Conservation (phyloP, 805 yeast species). For the Clavispora vitiphila region DNA sequence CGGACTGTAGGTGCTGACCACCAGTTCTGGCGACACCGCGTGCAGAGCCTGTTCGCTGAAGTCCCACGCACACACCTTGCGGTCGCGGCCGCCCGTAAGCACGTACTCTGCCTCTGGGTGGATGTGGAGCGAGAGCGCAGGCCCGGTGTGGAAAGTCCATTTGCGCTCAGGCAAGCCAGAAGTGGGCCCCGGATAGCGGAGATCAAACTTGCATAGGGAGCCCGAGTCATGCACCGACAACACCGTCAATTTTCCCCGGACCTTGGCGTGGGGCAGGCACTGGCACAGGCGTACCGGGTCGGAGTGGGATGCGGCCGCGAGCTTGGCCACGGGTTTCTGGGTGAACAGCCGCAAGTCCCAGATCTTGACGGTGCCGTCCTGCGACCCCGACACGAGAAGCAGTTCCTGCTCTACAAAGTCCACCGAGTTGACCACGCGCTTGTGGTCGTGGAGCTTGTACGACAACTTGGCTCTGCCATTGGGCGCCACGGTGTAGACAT, state of each 20-base stretch:
- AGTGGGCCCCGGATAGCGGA: slow-evolving; percentile 36
- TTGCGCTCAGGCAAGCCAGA: slow-evolving; percentile 56
- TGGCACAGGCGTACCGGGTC: slow-evolving; percentile 64
- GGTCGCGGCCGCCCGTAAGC: slow-evolving; percentile 91
- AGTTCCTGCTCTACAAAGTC: slow-evolving; percentile 27
- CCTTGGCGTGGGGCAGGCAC: slow-evolving; percentile 46
- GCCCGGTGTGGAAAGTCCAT: slow-evolving; percentile 86
- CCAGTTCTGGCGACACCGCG: slow-evolving; percentile 54
- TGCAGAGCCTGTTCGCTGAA: slow-evolving; percentile 25
- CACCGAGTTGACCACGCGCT: slow-evolving; percentile 37
- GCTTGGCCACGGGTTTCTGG: slow-evolving; percentile 44
- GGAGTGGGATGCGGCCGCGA: slow-evolving; percentile 49
- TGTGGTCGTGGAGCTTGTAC: slow-evolving; percentile 33
- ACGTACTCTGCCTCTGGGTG: slow-evolving; percentile 79
- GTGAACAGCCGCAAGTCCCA: slow-evolving; percentile 62
- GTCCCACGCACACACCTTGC: slow-evolving; percentile 73
- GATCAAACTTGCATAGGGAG: slow-evolving; percentile 77
- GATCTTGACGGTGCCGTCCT: slow-evolving; percentile 70
- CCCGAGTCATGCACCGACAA: slow-evolving; percentile 89
- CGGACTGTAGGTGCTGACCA: slow-evolving; percentile 70
- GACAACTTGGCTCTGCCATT: slow-evolving; percentile 29
- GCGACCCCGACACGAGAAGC: slow-evolving; percentile 54
- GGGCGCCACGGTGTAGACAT: slow-evolving; percentile 26
- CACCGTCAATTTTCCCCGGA: slow-evolving; percentile 38
- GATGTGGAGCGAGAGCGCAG: slow-evolving; percentile 84